Evolutionary conservation across 75 land plant species (phyloP), one percentile per base, ranked within the genome.

Genomic region (Larix kaempferi): DNA sequence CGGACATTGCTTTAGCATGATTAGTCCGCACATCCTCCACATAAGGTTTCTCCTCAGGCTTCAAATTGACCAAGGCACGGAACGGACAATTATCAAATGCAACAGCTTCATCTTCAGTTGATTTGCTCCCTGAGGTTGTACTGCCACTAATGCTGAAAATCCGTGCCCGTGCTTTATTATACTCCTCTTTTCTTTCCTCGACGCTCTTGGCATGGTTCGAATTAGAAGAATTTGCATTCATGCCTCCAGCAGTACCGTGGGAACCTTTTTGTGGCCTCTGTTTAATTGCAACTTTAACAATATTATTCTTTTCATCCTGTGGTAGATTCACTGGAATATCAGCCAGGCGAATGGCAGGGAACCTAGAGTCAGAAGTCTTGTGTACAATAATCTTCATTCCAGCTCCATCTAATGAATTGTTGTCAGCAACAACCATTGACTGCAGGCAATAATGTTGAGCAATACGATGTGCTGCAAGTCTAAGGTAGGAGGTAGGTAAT

Each of bases 111-210:
- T 77, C 79, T 6, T 60, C 54, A 11, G 66, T 72, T 16, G 71
- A 26, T 33, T 82, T 82, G 77, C 14, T 83, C 27, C 80, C 92
- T 26, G 81, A 27, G 15, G 58, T 74, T 39, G 33, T 37, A 13
- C 57, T 57, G 64, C 72, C 58, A 76, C 59, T 79, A 54, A 60
- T 72, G 59, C 76, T 88, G 74, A 96, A 96, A 52, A 96, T 96
- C 55, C 99, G 78, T 3, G 91, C 94, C 23, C 99, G 92, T 6
- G 98, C 99, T 74, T 85, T 84, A 62, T 91, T 94, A 80, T 96
- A 96, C 83, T 96, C 99, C 85, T 94, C 99, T 76, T 92, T 92
- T 57, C 99, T 88, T 85, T 96, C 99, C 74, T 96, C 99, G 6
- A 96, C 93, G 76, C 89, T 96, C 82, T 94, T 96, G 21, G 86